Percentiles rank a stretch among this genome's conserved stretches.
Evolutionary conservation across 352 stramenopile species (phyloP).

Genomic region (Pythium grandisporangium): DNA sequence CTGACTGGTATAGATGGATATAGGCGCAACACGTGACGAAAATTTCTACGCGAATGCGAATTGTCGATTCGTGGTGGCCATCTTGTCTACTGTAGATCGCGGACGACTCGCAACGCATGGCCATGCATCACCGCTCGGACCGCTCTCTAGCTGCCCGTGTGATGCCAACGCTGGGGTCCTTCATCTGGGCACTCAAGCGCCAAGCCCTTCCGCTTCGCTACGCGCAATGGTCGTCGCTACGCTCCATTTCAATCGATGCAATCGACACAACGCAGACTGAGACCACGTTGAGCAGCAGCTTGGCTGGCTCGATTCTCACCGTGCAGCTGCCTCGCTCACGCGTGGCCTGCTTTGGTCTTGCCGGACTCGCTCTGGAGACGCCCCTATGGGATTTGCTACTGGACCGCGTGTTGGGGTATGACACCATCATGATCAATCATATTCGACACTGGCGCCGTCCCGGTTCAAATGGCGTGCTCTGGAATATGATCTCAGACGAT

Average conservation of each 20-base stretch:
- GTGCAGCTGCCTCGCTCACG: constrained; percentile 25
- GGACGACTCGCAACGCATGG: too few relatives aligned
- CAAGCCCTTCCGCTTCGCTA: constrained; percentile 60
- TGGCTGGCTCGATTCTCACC: constrained; percentile 16
- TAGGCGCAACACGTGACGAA: too few relatives aligned
- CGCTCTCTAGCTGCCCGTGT: not conserved
- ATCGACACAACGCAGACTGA: too few relatives aligned
- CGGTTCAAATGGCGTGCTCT: constrained; percentile 69
- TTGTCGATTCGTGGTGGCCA: too few relatives aligned
- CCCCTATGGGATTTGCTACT: constrained; percentile 34
- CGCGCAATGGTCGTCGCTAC: constrained; percentile 9
- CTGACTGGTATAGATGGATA: too few relatives aligned
- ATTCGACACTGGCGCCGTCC: constrained; percentile 61
- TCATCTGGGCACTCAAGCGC: constrained; percentile 59
- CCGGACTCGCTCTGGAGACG: constrained; percentile 20
- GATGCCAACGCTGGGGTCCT: constrained; percentile 15
- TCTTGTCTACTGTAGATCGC: too few relatives aligned
- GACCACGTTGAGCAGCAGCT: too few relatives aligned
- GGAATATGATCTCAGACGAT: constrained; percentile 41
- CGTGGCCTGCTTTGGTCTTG: constrained; percentile 34
- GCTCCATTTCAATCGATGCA: too few relatives aligned
- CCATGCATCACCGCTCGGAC: too few relatives aligned
- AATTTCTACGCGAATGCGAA: too few relatives aligned
- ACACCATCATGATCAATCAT: constrained; percentile 93
- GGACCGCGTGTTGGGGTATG: constrained; percentile 56